Evolutionary conservation across 257 asterid species (phyloP), one percentile per base, ranked within the genome.

Genomic region (Misopates orontium): DNA sequence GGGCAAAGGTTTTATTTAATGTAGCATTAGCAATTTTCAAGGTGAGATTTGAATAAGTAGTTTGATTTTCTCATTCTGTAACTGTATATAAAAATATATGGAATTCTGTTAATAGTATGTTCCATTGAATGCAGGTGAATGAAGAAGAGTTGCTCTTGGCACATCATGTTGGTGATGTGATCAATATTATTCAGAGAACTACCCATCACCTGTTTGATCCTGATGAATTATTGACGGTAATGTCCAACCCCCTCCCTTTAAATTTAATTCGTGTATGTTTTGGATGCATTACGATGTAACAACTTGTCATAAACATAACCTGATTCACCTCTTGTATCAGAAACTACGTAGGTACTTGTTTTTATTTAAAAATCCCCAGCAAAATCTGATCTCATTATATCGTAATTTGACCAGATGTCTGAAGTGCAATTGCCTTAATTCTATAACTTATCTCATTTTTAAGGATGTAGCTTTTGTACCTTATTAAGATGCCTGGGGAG

Each of bases 201-300:
- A 86, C 89, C 11, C 99, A 83, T 76, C 91, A 88, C 72, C 87
- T 88, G 61, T 93, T 93, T 57, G 99, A 90, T 75, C 99, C 99
- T 21, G 99, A 93, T 73, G 96, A 90, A 13, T 73, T 93, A 42
- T 71, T 93, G 74, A 88, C 83, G 79, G 99, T 93, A 83, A 77
- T 19, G 41, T 17, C 48, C 9, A 24, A 44, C 21, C 16, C 20
- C 18, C 36, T 32, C 20, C 18, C 22, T 21, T n/a, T 7, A 13
- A 16, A 4, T 21, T 61, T 5, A 1, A 15, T 45, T 13, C 8
- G 5, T 8, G 15, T 45, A 5, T 28, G 7, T 42, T 49, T 36
- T 36, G 42, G 42, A 36, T 36, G 42, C 4, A 8, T 4, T 36
- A 36, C 6, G 42, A 36, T 36, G 42, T 3, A 5, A 36, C 42